Evolutionary conservation across 1,284 basidiomycete species (phyloP).

Genomic region (Trametes hirsuta): DNA sequence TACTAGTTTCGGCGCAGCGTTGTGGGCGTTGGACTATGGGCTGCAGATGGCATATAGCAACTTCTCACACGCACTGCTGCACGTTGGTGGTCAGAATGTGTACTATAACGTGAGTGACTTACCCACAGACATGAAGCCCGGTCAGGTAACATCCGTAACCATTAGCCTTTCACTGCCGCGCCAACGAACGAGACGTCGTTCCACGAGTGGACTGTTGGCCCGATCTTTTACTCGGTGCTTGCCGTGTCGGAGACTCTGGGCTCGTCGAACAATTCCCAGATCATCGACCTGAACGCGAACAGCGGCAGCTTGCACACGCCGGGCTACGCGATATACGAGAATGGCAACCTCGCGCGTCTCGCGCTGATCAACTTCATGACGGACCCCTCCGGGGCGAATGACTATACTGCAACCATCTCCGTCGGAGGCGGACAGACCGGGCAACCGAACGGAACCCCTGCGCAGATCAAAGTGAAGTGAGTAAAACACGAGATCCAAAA

Average conservation of each 20-base stretch:
- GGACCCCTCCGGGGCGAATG: slow-evolving; percentile 54
- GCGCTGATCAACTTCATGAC: slow-evolving; percentile 72
- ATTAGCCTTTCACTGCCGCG: slow-evolving; percentile 43
- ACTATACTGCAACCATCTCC: slow-evolving; percentile 49
- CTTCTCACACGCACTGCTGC: slow-evolving; percentile 59
- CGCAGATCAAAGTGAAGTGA: slow-evolving; percentile 59
- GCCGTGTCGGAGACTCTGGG: slow-evolving; percentile 73
- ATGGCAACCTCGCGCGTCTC: slow-evolving; percentile 55
- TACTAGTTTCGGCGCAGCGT: slow-evolving; percentile 65
- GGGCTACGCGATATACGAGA: slow-evolving; percentile 75
- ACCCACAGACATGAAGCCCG: neutral
- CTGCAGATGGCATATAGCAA: slow-evolving; percentile 64
- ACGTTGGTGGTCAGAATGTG: slow-evolving; percentile 67
- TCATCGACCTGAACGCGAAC: slow-evolving; percentile 63
- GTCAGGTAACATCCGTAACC: neutral
- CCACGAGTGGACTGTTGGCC: slow-evolving; percentile 65
- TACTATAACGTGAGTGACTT: slow-evolving; percentile 60
- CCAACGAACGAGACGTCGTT: slow-evolving; percentile 62
- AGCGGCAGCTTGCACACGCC: slow-evolving; percentile 58
- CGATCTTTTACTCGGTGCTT: slow-evolving; percentile 72
- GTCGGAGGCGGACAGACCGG: slow-evolving; percentile 48
- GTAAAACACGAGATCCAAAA: slow-evolving; percentile 21
- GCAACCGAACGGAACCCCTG: slow-evolving; percentile 40
- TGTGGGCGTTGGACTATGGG: slow-evolving; percentile 73
- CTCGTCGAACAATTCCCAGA: slow-evolving; percentile 55